Base-by-base conservation (phyloP, 75 land plant genomes). In the Sequoiadendron giganteum region DNA sequence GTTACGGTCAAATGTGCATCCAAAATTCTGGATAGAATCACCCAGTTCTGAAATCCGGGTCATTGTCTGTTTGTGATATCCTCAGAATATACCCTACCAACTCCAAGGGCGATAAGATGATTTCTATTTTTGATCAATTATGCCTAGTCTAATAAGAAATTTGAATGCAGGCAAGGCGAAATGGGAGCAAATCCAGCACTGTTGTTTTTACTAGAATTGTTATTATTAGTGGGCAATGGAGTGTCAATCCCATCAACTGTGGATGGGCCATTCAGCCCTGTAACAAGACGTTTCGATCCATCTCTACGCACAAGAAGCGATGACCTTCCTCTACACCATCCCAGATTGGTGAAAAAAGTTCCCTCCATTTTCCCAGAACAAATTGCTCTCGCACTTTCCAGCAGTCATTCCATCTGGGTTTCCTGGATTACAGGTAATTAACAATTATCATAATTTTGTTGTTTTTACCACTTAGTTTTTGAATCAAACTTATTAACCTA, bases 261-360 rank as follows among this genome's bases (percentile, higher is more conserved):
- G 25, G 94, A 97, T n/a, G 99, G 99, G 18, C 99, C 99, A 7
- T 96, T 96, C 85, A 25, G 38, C 72, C 99, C 99, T 14, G 93
- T 86, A 36, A 96, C 99, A 7, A 90, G 89, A 38, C 87, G 91
- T 3, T 93, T 97, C 76, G 99, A 97, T 87, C 85, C 91, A 3
- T 91, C 93, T 0, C 88, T 96, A 32, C 92, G 95, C n/a, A 43
- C 72, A 19, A 94, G 96, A 32, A 97, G 99, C 88, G 96, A 97
- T 58, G 99, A 97, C 87, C 83, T 97, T 56, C 95, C 96, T 19
- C 86, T 93, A 84, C 75, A 90, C 86, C 88, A 97, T 80, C 96
- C 99, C 3, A 91, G 96, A 85, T 91, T 97, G 38, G 89, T 87
- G 76, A 94, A 90, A 88, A 91, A 90, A 36, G 98, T 94, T 55